phyloP scores from a whole-genome alignment of 2,329 filamentous ascomycete genomes.

The Aureobasidium sp. region DNA sequence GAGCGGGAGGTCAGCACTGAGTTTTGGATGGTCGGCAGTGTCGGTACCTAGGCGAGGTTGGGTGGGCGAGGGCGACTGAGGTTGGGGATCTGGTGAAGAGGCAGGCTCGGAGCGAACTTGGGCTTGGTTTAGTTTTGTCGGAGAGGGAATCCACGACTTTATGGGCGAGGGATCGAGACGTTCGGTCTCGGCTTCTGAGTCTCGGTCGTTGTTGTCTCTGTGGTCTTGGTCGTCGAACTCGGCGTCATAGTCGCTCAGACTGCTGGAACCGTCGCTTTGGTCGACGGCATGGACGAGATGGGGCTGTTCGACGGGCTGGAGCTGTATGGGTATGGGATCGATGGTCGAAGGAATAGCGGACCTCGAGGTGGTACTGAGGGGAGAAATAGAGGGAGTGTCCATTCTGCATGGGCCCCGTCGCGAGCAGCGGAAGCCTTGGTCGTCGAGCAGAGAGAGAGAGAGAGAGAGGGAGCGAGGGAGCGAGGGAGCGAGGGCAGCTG shows the following conservation, averaged over 20 bases:
- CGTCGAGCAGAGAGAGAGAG: not conserved
- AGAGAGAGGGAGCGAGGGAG: not conserved
- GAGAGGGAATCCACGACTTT: constrained; percentile 32
- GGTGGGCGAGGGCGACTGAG: constrained; percentile 7
- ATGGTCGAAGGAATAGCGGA: not conserved
- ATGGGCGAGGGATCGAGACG: constrained; percentile 64
- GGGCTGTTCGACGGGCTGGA: not conserved
- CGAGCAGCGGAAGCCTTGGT: constrained; percentile 7
- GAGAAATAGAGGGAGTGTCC: constrained; percentile 24
- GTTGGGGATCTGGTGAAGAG: constrained; percentile 5
- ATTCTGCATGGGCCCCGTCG: constrained; percentile 5
- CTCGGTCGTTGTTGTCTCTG: constrained; percentile 38
- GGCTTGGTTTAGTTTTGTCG: constrained; percentile 64
- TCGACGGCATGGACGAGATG: not conserved
- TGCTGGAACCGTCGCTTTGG: constrained; percentile 59
- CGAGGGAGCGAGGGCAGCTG: not conserved
- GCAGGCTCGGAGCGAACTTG: constrained; percentile 30
- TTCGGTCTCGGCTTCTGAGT: constrained; percentile 89
- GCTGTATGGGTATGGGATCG: not conserved
- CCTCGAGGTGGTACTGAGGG: constrained; percentile 24
- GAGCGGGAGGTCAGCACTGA: not conserved
- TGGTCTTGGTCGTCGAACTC: constrained; percentile 52
- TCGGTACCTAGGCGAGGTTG: not conserved
- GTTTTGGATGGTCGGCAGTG: not conserved
- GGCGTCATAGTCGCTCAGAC: constrained; percentile 85